These are phyloP conservation scores for Venturia effusa DNA, from an alignment of 2,329 filamentous ascomycete species.

Conservation along the genomic window DNA sequence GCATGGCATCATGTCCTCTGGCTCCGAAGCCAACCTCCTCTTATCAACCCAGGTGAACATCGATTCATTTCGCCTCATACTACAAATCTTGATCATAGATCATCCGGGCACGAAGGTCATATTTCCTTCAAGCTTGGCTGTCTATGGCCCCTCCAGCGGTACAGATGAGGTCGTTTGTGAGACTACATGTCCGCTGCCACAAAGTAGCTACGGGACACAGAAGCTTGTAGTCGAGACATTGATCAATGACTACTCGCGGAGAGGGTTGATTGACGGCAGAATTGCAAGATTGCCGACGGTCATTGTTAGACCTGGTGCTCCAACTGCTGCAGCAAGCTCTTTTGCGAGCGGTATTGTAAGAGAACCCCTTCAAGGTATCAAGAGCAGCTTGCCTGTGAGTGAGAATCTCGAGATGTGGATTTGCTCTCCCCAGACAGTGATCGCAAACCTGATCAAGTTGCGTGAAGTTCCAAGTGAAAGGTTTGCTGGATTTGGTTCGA, in stretches of 20 bases:
- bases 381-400: constrained; percentile 40
- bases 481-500: constrained; percentile 23
- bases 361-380: constrained; percentile 47
- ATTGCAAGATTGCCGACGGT: constrained; percentile 51
- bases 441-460: constrained; percentile 44
- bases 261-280: constrained; percentile 47
- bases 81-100: constrained; percentile 42
- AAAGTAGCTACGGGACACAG: constrained; percentile 52
- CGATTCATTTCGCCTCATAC: constrained; percentile 44
- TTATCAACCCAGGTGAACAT: constrained; percentile 51
- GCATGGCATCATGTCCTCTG: constrained; percentile 58
- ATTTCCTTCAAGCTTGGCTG: constrained; percentile 52
- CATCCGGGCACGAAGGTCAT: constrained; percentile 45
- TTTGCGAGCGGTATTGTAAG: constrained; percentile 55
- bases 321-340: constrained; percentile 50
- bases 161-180: constrained; percentile 37
- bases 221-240: constrained; percentile 53
- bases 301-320: constrained; percentile 48
- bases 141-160: constrained; percentile 41
- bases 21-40: constrained; percentile 50
- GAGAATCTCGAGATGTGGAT: constrained; percentile 46
- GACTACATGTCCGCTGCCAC: constrained; percentile 44
- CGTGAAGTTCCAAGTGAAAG: constrained; percentile 38
- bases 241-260: constrained; percentile 52
- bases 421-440: constrained; percentile 43